Evolutionary conservation across 2,329 filamentous ascomycete species (phyloP).

Genomic region (Talaromyces sp.): DNA sequence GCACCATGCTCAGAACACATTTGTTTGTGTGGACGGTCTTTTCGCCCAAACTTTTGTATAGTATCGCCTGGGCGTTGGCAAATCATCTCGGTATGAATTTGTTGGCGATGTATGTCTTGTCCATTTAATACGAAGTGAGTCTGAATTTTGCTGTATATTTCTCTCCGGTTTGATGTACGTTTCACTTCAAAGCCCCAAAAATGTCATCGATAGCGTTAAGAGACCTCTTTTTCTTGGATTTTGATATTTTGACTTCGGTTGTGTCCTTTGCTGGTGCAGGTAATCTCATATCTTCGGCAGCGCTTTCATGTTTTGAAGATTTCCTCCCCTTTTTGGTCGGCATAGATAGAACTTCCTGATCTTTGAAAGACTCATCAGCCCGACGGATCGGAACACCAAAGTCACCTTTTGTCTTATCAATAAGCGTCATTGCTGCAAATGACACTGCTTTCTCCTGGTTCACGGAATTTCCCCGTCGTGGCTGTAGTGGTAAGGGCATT

Average conservation of each 20-base stretch:
- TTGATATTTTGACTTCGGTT: constrained; percentile 50
- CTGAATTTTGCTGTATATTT: constrained; percentile 15
- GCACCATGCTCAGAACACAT: constrained; percentile 77
- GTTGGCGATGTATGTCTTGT: constrained; percentile 58
- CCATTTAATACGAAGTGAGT: constrained; percentile 35
- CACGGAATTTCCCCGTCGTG: neutral
- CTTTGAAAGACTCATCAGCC: neutral
- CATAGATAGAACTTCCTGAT: neutral
- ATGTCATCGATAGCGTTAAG: constrained; percentile 68
- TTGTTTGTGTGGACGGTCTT: constrained; percentile 99
- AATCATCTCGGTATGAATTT: constrained; percentile 76
- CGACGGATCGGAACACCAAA: constrained; percentile 11
- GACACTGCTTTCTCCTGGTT: neutral
- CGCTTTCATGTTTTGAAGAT: constrained; percentile 9
- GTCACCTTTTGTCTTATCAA: neutral
- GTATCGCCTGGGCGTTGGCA: constrained; percentile 78
- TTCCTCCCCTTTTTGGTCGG: neutral
- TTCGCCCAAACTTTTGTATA: constrained; percentile 92
- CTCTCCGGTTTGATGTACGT: neutral
- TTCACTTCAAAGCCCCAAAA: constrained; percentile 57
- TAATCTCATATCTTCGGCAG: constrained; percentile 19
- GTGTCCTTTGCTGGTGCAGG: constrained; percentile 5
- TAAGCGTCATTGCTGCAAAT: neutral
- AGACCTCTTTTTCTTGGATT: constrained; percentile 42
- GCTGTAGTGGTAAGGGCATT: neutral